Evolutionary conservation across 805 yeast species (phyloP), one percentile per base, ranked within the genome.

Genomic region (Cyberlindnera xylosilytica): DNA sequence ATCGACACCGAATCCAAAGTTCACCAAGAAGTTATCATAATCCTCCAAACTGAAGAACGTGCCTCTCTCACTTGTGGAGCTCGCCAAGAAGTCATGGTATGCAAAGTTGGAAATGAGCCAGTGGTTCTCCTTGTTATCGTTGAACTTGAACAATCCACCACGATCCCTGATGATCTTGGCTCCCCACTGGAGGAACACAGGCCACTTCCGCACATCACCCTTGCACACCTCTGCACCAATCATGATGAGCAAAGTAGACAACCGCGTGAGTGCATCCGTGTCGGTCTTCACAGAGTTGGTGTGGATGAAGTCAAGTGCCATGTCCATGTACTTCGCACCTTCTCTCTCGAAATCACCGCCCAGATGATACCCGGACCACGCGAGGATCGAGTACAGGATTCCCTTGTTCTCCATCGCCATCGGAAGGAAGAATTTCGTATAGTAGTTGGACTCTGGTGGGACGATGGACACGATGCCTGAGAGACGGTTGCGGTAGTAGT

Each of bases 141-240:
- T 73, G 60, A 79, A 71, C 31, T 61, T 63, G 33, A 62, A 57
- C 16, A 83, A 61, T 0, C 91, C 91, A 12, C 90, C 91, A 46
- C 79, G 72, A 40, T 68, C 60, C 42, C 70, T 66, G 29, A 87
- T 74, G 20, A 86, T 64, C 43, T 74, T 74, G 34, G 87, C 81
- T 2, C 89, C 88, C 72, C 79, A 73, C 32, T 72, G 71, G 43
- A 87, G 65, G 53, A 81, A 77, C 20, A 75, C 69, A 3, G 83
- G 74, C 95, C 95, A 87, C 55, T 80, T 77, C 28, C 72, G 72
- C 27, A 84, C 87, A 59, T 87, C 95, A 7, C 95, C 95, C 49
- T 79, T 74, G 62, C 91, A 86, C 40, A 87, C 83, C 56, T 85
- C 89, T 1, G 87, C 90, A n/a, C 84, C 87, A 50, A 85, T 76